Percentiles rank a stretch among this genome's conserved stretches.
Conservation (phyloP, 441 rosid genomes). For the Rhodomyrtus psidioides region DNA sequence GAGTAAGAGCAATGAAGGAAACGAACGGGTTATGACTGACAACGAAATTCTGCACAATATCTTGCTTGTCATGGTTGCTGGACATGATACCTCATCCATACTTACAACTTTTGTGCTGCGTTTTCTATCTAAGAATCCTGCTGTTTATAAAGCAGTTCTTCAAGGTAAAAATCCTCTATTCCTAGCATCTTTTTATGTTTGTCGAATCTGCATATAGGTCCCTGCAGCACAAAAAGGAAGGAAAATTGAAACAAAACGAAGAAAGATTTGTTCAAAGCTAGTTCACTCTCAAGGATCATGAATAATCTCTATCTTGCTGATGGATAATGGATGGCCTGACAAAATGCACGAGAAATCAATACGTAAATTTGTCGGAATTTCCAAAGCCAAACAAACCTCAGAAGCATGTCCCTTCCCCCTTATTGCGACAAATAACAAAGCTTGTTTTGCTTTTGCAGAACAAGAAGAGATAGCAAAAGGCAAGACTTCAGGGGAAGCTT, state of each 20-base stretch:
- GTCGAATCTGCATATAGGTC: background rate
- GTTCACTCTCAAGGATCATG: background rate
- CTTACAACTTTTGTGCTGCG: conserved; percentile 33
- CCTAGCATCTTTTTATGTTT: background rate
- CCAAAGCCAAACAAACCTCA: background rate
- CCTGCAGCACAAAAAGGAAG: background rate
- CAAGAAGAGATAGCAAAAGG: conserved; percentile 33
- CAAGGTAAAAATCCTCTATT: conserved; percentile 16
- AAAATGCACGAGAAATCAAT: background rate
- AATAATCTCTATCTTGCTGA: background rate
- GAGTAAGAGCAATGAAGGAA: conserved; percentile 7
- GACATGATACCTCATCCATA: conserved; percentile 39
- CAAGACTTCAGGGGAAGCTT: conserved; percentile 22
- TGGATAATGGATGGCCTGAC: background rate
- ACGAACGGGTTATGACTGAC: conserved; percentile 17
- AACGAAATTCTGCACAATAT: conserved; percentile 41
- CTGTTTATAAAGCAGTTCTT: conserved; percentile 30
- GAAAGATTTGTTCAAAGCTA: background rate
- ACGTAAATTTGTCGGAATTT: background rate
- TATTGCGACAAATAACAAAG: background rate
- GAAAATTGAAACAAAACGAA: background rate
- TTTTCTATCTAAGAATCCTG: conserved; percentile 30
- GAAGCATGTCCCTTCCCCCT: background rate
- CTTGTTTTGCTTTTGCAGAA: conserved; percentile 19
- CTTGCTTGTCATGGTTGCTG: conserved; percentile 44